Percentiles rank a stretch among this genome's conserved stretches.
phyloP scores from a whole-genome alignment of 2,329 filamentous ascomycete species.

The Saccharata proteae region DNA sequence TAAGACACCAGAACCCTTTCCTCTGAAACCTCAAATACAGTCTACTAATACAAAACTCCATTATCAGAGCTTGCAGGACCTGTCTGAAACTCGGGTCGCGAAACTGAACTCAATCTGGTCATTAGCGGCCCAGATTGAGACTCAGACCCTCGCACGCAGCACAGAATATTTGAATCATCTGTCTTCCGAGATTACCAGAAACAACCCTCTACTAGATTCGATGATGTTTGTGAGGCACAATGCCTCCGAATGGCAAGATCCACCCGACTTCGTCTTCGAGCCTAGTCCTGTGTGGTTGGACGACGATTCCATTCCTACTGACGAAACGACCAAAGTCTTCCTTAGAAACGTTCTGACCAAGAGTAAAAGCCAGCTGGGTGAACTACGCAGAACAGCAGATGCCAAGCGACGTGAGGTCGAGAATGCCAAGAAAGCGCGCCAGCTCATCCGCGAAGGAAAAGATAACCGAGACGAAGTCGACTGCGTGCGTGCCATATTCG shows the following conservation, averaged over 20 bases:
- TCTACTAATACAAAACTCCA: not conserved
- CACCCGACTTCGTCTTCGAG: constrained; percentile 74
- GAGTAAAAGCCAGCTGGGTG: constrained; percentile 72
- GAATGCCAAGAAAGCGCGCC: constrained; percentile 57
- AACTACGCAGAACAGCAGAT: constrained; percentile 71
- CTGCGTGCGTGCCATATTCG: constrained; percentile 71
- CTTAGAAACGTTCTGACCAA: constrained; percentile 84
- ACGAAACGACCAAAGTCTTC: constrained; percentile 80
- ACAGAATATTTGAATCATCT: constrained; percentile 61
- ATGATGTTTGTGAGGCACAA: constrained; percentile 99
- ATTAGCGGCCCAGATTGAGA: constrained; percentile 66
- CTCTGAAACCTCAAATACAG: constrained; percentile 1
- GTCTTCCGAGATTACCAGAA: constrained; percentile 70
- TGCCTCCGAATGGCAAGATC: constrained; percentile 68
- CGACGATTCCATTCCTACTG: constrained; percentile 71
- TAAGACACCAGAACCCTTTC: constrained; percentile 28
- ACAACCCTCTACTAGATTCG: constrained; percentile 79
- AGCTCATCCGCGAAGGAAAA: constrained; percentile 66
- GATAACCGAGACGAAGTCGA: constrained; percentile 85
- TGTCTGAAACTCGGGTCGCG: constrained; percentile 76
- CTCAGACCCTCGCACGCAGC: constrained; percentile 63
- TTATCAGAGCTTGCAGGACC: constrained; percentile 63
- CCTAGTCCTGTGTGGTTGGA: constrained; percentile 96
- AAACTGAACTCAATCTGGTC: constrained; percentile 82
- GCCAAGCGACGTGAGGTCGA: constrained; percentile 81